Evolutionary conservation across 2,329 filamentous ascomycete genomes (phyloP).

Genomic region (Penicillium sp.): DNA sequence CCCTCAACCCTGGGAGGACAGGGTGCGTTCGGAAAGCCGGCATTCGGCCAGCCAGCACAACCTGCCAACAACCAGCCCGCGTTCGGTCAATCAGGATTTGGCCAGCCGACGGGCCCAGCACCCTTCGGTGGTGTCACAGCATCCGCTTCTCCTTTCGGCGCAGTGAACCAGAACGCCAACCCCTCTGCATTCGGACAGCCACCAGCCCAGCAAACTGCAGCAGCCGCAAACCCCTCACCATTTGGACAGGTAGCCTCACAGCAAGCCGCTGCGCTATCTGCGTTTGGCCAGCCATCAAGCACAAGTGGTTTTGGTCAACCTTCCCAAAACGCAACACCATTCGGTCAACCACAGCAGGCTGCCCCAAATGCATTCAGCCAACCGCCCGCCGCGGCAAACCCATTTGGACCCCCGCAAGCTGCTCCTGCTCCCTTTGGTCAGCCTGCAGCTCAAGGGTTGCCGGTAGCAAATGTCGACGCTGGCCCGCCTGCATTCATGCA

Average conservation of each 20-base stretch:
- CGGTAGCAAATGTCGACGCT: conserved; percentile 16
- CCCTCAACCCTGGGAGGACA: conserved; percentile 20
- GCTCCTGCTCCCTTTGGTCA: conserved; percentile 24
- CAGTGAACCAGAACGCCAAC: not conserved
- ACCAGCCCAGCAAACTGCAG: conserved; percentile 10
- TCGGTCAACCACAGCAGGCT: conserved; percentile 10
- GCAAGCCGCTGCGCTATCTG: conserved; percentile 3
- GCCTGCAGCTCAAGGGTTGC: conserved; percentile 26
- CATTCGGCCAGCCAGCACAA: conserved; percentile 27
- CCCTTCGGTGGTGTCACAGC: not conserved
- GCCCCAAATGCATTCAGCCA: conserved; percentile 35
- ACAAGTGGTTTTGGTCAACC: conserved; percentile 31
- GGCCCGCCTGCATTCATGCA: conserved; percentile 32
- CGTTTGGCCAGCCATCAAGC: conserved; percentile 12
- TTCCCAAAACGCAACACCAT: conserved; percentile 11
- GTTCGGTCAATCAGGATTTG: conserved; percentile 8
- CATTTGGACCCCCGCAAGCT: conserved; percentile 29
- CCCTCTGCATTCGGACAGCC: conserved; percentile 8
- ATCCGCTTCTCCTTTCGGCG: conserved; percentile 2
- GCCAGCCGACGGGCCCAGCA: conserved; percentile 6
- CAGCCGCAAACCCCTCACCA: conserved; percentile 9
- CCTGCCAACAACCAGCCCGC: not conserved
- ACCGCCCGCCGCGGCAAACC: conserved; percentile 25
- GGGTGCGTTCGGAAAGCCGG: conserved; percentile 13
- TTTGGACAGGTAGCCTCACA: conserved; percentile 25